These are phyloP conservation scores for Irpex sp. DNA, from an alignment of 1,284 basidiomycete species.

Conservation along the genomic window DNA sequence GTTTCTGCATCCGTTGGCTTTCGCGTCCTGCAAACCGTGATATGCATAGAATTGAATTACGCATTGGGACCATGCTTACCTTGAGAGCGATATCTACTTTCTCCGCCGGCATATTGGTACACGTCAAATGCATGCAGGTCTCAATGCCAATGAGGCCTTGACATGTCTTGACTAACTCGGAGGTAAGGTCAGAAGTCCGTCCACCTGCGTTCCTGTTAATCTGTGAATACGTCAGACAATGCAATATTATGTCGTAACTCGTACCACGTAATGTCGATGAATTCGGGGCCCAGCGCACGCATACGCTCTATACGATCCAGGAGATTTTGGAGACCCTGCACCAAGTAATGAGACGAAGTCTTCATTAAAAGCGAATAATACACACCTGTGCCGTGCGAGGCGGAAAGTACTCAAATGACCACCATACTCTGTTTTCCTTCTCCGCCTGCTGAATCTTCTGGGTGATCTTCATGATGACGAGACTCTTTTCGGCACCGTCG, in stretches of 20 bases:
- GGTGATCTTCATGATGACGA: constrained; percentile 78
- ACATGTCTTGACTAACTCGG: constrained; percentile 95
- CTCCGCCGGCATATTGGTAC: constrained; percentile 95
- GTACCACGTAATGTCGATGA: constrained; percentile 97
- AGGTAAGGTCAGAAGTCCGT: constrained; percentile 87
- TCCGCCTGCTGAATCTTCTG: constrained; percentile 83
- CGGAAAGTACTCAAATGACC: constrained; percentile 98
- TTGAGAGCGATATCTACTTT: constrained; percentile 89
- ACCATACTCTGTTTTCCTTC: constrained; percentile 84
- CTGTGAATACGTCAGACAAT: constrained; percentile 9
- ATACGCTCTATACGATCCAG: constrained; percentile 98
- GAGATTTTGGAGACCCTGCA: constrained; percentile 88
- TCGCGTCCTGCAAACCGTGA: constrained; percentile 69
- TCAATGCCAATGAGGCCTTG: constrained; percentile 91
- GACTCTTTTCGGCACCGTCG: background rate
- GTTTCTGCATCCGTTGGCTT: constrained; percentile 89
- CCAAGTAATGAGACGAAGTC: background rate
- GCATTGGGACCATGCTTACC: constrained; percentile 45
- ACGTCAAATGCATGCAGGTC: constrained; percentile 98
- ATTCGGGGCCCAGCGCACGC: constrained; percentile 93
- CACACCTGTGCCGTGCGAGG: constrained; percentile 89
- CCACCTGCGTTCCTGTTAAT: constrained; percentile 88
- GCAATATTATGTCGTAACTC: constrained; percentile 17
- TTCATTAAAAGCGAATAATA: background rate
- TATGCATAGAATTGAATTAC: constrained; percentile 11